Base-by-base conservation (phyloP, 2,329 filamentous ascomycete species). In the Epichloe uncinata region DNA sequence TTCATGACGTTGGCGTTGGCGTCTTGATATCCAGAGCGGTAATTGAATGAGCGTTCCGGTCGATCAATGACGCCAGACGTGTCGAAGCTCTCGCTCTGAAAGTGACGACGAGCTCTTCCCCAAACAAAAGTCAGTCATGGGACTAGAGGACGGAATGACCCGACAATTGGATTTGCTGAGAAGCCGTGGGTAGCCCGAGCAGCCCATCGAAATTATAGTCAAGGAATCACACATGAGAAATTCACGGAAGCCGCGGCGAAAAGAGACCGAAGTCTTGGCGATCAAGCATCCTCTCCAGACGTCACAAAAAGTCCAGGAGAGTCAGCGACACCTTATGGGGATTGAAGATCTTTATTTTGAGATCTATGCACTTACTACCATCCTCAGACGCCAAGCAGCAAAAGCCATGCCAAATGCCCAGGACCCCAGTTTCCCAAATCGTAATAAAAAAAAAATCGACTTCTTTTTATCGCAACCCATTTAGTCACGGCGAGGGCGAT, bases 241-340 rank as follows among this genome's bases (percentile, higher is more conserved):
- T 20, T 47, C 42, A 40, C 12, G 12, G 16, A 18, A 34, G 30
- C 13, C 13, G 6, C n/a, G 8, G 5, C 4, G 13, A 7, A 41
- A 34, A 36, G 46, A 49, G 51, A 48, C 45, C 45, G 18, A 47
- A 46, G 47, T 55, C 50, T 55, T 95, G 88, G 88, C 88, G 81
- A 89, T 95, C 88, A 87, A 95, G 87, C 87, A 66, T 93, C 81
- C 78, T 87, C 83, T 73, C 75, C 73, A 63, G 68, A 68, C 45
- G 16, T 33, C 8, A 62, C 63, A 50, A 18, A 18, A 18, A 59
- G 63, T 66, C 66, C 63, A 13, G 13, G 71, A 80, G 82, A 88
- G 75, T 91, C 85, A 70, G 87, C 88, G 88, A 95, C 88, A 95
- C 88, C 88, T 89, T 77, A 64, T 74, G 71, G 75, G 74, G 71